phyloP scores from a whole-genome alignment of 164 flowering plant genomes.

The Vitis cinerea region DNA sequence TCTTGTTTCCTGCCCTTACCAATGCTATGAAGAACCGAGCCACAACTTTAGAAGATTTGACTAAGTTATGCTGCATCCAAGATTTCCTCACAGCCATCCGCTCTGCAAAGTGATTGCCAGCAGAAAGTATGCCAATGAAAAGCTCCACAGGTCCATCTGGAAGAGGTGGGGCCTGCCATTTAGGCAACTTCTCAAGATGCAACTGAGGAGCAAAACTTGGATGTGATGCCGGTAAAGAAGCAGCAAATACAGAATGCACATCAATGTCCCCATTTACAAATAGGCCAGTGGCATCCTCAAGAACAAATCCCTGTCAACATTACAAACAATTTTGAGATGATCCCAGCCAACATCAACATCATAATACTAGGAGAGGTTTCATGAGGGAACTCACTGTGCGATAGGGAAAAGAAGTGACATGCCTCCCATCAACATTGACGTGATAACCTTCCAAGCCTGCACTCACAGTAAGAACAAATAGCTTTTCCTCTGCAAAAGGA shows the following conservation, averaged over 20 bases:
- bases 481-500: constrained; percentile 77
- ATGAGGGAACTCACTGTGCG: constrained; percentile 68
- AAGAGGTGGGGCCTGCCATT: constrained; percentile 34
- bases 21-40: constrained; percentile 69
- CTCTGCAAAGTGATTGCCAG: constrained; percentile 48
- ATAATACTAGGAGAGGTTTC: background rate
- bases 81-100: constrained; percentile 77
- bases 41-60: constrained; percentile 52
- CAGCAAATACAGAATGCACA: constrained; percentile 76
- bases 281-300: constrained; percentile 96
- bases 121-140: constrained; percentile 44
- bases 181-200: constrained; percentile 59
- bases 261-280: constrained; percentile 77
- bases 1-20: constrained; percentile 28
- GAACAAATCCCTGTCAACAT: constrained; percentile 68
- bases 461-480: constrained; percentile 82
- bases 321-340: background rate
- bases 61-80: constrained; percentile 66
- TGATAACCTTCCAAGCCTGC: constrained; percentile 97
- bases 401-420: constrained; percentile 85
- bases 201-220: constrained; percentile 83
- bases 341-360: no score
- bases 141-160: constrained; percentile 30
- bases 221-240: constrained; percentile 82
- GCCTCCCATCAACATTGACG: constrained; percentile 86